These are phyloP conservation scores for Lagenaria siceraria DNA, from an alignment of 306 rosid species.

Conservation along the genomic window DNA sequence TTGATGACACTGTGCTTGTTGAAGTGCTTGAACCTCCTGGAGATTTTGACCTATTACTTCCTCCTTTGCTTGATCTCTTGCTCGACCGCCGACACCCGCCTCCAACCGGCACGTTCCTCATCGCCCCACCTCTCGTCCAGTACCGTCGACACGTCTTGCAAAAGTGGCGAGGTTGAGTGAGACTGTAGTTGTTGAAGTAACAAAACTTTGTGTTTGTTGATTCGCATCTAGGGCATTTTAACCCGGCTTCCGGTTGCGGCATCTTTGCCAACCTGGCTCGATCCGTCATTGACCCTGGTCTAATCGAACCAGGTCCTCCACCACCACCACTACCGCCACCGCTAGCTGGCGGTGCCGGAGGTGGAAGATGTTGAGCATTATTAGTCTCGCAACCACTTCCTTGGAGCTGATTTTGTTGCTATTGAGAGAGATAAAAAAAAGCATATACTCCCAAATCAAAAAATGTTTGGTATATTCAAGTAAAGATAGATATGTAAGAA, in stretches of 20 bases:
- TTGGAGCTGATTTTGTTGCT: slow-evolving; percentile 25
- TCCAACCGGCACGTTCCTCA: slow-evolving; percentile 73
- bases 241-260: slow-evolving; percentile 37
- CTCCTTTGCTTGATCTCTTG: slow-evolving; percentile 38
- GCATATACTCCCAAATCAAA: slow-evolving; percentile 6
- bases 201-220: slow-evolving; percentile 78
- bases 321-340: background rate
- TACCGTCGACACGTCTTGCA: slow-evolving; percentile 83
- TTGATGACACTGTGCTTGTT: slow-evolving; percentile 32
- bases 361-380: slow-evolving; percentile 22
- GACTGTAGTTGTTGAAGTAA: slow-evolving; percentile 76
- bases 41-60: slow-evolving; percentile 2
- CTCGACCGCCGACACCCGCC: slow-evolving; percentile 68
- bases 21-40: slow-evolving; percentile 31
- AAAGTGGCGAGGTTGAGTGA: slow-evolving; percentile 75
- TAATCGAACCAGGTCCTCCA: slow-evolving; percentile 19
- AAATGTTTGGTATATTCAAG: slow-evolving; percentile 49
- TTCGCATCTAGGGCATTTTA: slow-evolving; percentile 75
- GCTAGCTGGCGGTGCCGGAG: slow-evolving; percentile 1
- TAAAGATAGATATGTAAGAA: slow-evolving; percentile 17
- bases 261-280: slow-evolving; percentile 48
- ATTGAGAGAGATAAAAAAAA: background rate
- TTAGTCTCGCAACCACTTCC: slow-evolving; percentile 20
- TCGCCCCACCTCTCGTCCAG: slow-evolving; percentile 83
- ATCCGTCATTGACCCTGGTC: slow-evolving; percentile 63